Conservation (phyloP, 495 filamentous ascomycete genomes). For the Penicillium paxilli region DNA sequence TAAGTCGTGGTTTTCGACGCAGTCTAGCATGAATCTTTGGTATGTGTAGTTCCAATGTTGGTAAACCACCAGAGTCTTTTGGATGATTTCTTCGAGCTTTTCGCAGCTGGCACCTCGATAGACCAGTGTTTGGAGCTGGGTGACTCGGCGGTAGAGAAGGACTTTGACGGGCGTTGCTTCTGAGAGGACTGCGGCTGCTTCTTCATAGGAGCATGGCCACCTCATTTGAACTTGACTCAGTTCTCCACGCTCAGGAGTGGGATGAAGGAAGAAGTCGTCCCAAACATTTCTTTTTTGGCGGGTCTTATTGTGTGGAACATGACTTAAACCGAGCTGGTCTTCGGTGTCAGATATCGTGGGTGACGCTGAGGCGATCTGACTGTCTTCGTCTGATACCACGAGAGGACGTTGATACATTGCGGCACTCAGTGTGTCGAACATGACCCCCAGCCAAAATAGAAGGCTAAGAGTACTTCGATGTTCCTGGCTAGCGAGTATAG, state of each 20-base stretch:
- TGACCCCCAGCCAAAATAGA: slow-evolving; percentile 48
- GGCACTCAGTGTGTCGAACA: slow-evolving; percentile 50
- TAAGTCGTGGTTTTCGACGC: slow-evolving; percentile 38
- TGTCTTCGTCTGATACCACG: slow-evolving; percentile 49
- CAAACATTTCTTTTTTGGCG: slow-evolving; percentile 22
- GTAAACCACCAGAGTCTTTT: slow-evolving; percentile 34
- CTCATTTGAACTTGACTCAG: slow-evolving; percentile 4
- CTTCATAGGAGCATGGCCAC: slow-evolving; percentile 49
- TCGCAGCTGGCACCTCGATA: slow-evolving; percentile 22
- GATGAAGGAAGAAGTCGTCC: slow-evolving; percentile 35
- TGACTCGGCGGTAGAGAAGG: slow-evolving; percentile 46
- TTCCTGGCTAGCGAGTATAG: slow-evolving; percentile 22
- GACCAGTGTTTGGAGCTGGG: slow-evolving; percentile 42
- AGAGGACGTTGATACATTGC: slow-evolving; percentile 47
- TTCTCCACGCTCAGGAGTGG: not conserved
- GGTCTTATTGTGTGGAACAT: not conserved
- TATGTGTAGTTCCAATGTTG: slow-evolving; percentile 45
- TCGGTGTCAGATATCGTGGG: not conserved
- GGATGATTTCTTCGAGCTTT: slow-evolving; percentile 38
- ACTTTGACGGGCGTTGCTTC: slow-evolving; percentile 51
- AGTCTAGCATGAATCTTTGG: slow-evolving; percentile 43
- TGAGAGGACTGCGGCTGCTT: slow-evolving; percentile 36
- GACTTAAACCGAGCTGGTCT: slow-evolving; percentile 7
- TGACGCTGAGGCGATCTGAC: slow-evolving; percentile 20
- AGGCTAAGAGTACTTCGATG: slow-evolving; percentile 41